These are phyloP conservation scores for Termitomyces sp. DNA, from an alignment of 768 basidiomycete genomes.

Conservation along the genomic window DNA sequence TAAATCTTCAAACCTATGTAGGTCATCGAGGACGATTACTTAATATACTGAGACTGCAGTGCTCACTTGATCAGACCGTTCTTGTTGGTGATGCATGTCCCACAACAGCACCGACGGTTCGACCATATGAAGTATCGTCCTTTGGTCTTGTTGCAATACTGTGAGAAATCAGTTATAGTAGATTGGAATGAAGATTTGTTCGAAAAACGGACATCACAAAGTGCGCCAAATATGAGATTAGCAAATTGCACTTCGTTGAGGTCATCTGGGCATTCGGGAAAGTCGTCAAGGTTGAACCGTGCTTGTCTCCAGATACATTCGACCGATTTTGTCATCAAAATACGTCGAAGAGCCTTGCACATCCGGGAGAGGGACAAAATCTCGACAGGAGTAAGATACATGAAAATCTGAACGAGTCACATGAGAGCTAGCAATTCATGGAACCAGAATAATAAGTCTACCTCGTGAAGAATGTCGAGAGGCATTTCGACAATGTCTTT, in stretches of 20 bases:
- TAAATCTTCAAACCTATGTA: not conserved
- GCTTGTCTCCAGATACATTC: conserved; percentile 11
- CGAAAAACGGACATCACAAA: conserved; percentile 9
- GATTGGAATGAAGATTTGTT: not conserved
- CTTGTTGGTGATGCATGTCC: conserved; percentile 4
- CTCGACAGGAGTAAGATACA: conserved; percentile 34
- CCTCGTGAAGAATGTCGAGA: conserved; percentile 29
- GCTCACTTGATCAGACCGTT: not conserved
- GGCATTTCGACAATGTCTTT: conserved; percentile 26
- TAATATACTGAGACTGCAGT: not conserved
- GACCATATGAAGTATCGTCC: conserved; percentile 13
- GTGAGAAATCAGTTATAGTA: not conserved
- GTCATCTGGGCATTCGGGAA: conserved; percentile 13
- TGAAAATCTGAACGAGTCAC: conserved; percentile 31
- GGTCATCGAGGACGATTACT: not conserved
- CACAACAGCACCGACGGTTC: conserved; percentile 9
- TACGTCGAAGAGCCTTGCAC: conserved; percentile 28
- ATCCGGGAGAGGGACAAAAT: conserved; percentile 38
- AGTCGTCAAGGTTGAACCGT: conserved; percentile 3
- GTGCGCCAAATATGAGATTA: not conserved
- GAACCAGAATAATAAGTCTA: not conserved
- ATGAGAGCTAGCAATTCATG: no score
- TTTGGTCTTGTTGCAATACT: conserved; percentile 6
- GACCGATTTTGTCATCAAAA: conserved; percentile 19
- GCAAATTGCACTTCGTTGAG: conserved; percentile 9